Evolutionary conservation across 441 rosid genomes (phyloP), one percentile per base, ranked within the genome.

Genomic region (Pelargonium citronellum): DNA sequence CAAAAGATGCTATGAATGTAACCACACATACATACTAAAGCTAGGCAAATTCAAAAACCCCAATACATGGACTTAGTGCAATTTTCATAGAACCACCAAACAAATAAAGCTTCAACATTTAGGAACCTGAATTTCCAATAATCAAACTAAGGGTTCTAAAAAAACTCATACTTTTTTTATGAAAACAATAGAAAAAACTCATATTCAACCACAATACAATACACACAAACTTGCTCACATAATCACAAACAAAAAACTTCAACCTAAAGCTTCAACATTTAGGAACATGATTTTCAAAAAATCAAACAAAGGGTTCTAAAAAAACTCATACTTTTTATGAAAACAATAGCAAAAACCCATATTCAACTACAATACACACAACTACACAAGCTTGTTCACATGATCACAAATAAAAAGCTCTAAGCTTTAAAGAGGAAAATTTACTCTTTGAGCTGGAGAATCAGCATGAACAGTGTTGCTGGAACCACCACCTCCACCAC

Each of bases 401-500:
- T 8, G 10, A 8, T 44, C 13, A 2, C 7, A 61, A n/a, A 20
- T 39, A 61, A 24, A 58, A 20, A 37, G 7, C 41, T 37, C 8
- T 19, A 19, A 12, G 13, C 22, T 58, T 20, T 20, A 22, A 7
- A 57, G 24, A 57, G 62, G 34, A 19, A 58, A 61, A 61, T 1
- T 46, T 74, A 79, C 88, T 76, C 67, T 72, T 69, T 72, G 82
- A 77, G 71, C 51, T 11, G 76, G 60, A 78, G 75, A 34, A 77
- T 77, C 75, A 78, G 44, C 60, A 44, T 73, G 55, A 58, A 58
- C 30, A 43, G 57, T 37, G 73, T 37, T 17, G 47, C 67, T 69
- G 55, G 53, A 58, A 30, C 41, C 8, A 0, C 7, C 41, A 37
- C 7, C 41, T 22, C 64, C 39, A 22, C 6, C 34, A 10, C 19